A percentile compares a stretch with the other conserved stretches of the same genome.
Evolutionary conservation across 106 monocot species (phyloP).

Genomic region (Posidonia australis): DNA sequence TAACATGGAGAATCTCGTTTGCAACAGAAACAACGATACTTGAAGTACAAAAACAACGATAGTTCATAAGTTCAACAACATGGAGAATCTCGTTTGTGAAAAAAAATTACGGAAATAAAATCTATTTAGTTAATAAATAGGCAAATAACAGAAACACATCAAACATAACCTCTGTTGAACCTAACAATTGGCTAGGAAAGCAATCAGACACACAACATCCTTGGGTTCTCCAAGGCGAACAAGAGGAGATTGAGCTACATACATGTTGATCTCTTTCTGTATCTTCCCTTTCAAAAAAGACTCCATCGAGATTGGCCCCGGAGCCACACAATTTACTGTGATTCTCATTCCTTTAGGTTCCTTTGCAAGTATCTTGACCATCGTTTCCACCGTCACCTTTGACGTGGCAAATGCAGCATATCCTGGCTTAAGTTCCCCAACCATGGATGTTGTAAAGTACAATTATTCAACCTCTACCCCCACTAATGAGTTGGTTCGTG

Average conservation of each 20-base stretch:
- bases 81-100: too few relatives aligned
- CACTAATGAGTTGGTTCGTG: slow-evolving; percentile 10
- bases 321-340: too few relatives aligned
- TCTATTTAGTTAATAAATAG: too few relatives aligned
- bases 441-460: slow-evolving; percentile 9
- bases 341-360: slow-evolving; percentile 17
- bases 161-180: too few relatives aligned
- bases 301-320: slow-evolving; percentile 17
- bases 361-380: slow-evolving; percentile 29
- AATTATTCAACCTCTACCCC: slow-evolving; percentile 14
- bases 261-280: slow-evolving; percentile 9
- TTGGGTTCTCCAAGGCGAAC: slow-evolving; percentile 12
- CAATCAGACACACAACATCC: slow-evolving; percentile 16
- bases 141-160: too few relatives aligned
- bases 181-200: too few relatives aligned
- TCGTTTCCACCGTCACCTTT: slow-evolving; percentile 33
- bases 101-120: too few relatives aligned
- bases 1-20: too few relatives aligned
- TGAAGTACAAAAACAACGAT: too few relatives aligned
- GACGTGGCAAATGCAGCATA: slow-evolving; percentile 15
- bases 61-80: too few relatives aligned
- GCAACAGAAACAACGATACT: too few relatives aligned
- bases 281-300: slow-evolving; percentile 17
- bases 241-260: slow-evolving; percentile 5
- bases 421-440: slow-evolving; percentile 3